phyloP scores from a whole-genome alignment of 2,329 filamentous ascomycete genomes.

The Scytalidium sp. region DNA sequence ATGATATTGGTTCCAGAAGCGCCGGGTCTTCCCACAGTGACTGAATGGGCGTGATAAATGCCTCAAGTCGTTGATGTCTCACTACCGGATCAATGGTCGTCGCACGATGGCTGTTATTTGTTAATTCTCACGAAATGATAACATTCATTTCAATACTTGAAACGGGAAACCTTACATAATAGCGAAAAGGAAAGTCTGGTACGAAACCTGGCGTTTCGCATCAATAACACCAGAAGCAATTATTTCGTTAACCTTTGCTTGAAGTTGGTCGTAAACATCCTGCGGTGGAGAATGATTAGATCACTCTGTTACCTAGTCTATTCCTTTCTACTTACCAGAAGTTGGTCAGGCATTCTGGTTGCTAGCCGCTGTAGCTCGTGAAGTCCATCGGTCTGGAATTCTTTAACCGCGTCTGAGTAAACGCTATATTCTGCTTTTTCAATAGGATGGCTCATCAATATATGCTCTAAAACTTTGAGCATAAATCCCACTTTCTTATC shows the following conservation, averaged over 20 bases:
- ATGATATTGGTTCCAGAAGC: constrained; percentile 66
- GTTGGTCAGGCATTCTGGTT: constrained; percentile 85
- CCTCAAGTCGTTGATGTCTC: constrained; percentile 68
- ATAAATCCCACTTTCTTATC: constrained; percentile 78
- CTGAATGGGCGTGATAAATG: constrained; percentile 80
- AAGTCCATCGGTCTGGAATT: constrained; percentile 80
- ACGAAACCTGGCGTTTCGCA: constrained; percentile 79
- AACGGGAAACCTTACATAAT: constrained; percentile 60
- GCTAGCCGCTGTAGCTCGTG: constrained; percentile 86
- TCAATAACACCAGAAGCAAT: constrained; percentile 70
- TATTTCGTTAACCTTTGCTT: constrained; percentile 79
- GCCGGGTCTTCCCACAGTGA: constrained; percentile 73
- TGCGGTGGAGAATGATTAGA: constrained; percentile 18
- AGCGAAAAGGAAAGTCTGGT: constrained; percentile 88
- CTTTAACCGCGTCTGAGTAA: constrained; percentile 87
- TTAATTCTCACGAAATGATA: constrained; percentile 10
- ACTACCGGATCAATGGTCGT: constrained; percentile 67
- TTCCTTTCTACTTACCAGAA: constrained; percentile 47
- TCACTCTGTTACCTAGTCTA: constrained; percentile 3
- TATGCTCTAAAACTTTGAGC: constrained; percentile 85
- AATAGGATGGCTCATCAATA: constrained; percentile 77
- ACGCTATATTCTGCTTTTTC: constrained; percentile 66
- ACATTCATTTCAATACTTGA: background rate
- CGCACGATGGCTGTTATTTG: constrained; percentile 66
- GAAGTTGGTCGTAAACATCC: constrained; percentile 84